These are phyloP conservation scores for Kazachstania viticola DNA, from an alignment of 805 yeast genomes.

Conservation along the genomic window DNA sequence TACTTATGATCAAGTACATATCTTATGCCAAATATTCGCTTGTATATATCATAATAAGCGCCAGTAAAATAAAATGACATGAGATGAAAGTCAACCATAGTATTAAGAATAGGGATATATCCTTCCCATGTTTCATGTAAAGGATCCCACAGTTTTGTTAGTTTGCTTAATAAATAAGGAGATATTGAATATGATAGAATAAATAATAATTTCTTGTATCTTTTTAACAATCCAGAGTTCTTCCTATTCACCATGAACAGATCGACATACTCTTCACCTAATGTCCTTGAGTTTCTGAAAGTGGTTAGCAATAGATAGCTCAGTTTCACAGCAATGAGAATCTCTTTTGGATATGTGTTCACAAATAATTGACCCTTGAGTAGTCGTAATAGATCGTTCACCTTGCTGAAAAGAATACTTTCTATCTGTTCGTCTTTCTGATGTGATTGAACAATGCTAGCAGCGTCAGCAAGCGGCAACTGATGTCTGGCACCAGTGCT, in stretches of 20 bases:
- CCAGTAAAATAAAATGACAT: conserved; percentile 80
- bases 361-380: conserved; percentile 52
- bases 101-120: conserved; percentile 31
- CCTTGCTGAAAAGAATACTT: conserved; percentile 37
- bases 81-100: conserved; percentile 55
- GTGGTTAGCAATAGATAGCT: conserved; percentile 70
- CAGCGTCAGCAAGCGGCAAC: conserved; percentile 78
- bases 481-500: too few species aligned
- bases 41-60: conserved; percentile 64
- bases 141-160: conserved; percentile 8
- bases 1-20: conserved; percentile 64
- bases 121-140: conserved; percentile 1
- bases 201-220: conserved; percentile 41
- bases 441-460: conserved; percentile 82
- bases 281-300: conserved; percentile 59
- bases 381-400: conserved; percentile 44
- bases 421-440: conserved; percentile 80
- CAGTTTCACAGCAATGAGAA: conserved; percentile 45
- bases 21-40: conserved; percentile 67
- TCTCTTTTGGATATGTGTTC: conserved; percentile 50
- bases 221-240: conserved; percentile 40
- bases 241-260: conserved; percentile 46
- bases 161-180: conserved; percentile 41
- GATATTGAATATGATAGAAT: conserved; percentile 47
- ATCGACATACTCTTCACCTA: conserved; percentile 94